These are phyloP conservation scores for Fragaria ananassa DNA, from an alignment of 306 rosid genomes.

Conservation along the genomic window DNA sequence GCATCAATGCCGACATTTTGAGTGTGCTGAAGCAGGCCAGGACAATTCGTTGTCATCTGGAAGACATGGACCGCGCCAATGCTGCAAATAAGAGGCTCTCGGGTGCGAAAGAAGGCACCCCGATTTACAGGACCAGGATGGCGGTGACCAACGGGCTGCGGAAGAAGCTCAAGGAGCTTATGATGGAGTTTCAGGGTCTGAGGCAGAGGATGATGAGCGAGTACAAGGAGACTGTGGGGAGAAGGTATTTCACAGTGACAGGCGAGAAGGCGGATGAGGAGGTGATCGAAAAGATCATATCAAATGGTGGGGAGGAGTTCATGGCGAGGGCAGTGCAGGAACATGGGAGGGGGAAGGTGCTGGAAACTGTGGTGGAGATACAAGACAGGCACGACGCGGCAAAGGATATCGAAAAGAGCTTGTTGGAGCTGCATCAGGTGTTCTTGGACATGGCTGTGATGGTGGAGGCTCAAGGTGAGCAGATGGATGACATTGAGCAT, in stretches of 20 bases:
- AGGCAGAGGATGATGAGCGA: slow-evolving; percentile 81
- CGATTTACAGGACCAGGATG: slow-evolving; percentile 63
- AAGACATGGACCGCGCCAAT: slow-evolving; percentile 77
- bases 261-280: slow-evolving; percentile 77
- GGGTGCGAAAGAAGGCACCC: slow-evolving; percentile 51
- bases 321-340: slow-evolving; percentile 57
- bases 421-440: slow-evolving; percentile 78
- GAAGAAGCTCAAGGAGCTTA: slow-evolving; percentile 70
- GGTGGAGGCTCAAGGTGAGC: slow-evolving; percentile 94
- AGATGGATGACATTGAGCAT: slow-evolving; percentile 88
- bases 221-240: slow-evolving; percentile 75
- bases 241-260: slow-evolving; percentile 70
- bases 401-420: slow-evolving; percentile 69
- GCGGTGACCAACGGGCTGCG: slow-evolving; percentile 74
- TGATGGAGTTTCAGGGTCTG: slow-evolving; percentile 83
- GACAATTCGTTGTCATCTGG: slow-evolving; percentile 46
- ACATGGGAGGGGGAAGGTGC: slow-evolving; percentile 78
- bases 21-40: slow-evolving; percentile 57
- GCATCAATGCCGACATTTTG: slow-evolving; percentile 55
- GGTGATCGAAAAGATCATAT: slow-evolving; percentile 74
- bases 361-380: slow-evolving; percentile 80
- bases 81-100: slow-evolving; percentile 61
- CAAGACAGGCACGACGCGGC: slow-evolving; percentile 79
- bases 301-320: slow-evolving; percentile 52
- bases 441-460: slow-evolving; percentile 89